Base-by-base conservation (phyloP, 2,329 filamentous ascomycete genomes). In the Fusarium sp. region DNA sequence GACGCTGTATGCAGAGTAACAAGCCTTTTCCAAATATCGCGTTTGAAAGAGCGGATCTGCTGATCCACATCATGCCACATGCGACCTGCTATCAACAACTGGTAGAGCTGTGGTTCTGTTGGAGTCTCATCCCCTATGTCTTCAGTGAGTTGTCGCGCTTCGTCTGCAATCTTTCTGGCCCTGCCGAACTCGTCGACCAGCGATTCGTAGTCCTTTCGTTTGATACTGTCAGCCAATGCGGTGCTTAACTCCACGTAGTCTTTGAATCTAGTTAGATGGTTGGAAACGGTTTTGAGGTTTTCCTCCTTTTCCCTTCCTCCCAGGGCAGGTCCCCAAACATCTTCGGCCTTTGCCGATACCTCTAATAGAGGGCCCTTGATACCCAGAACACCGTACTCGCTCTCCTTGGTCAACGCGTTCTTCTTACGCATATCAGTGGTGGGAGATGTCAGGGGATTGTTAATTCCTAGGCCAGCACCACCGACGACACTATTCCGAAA, bases 51-150 rank as follows among this genome's bases (percentile, higher is more conserved):
- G 67, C 94, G 89, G 20, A 97, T 89, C 73, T 97, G 95, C 46
- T 92, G 88, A 65, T 96, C 91, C 11, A 97, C 92, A 77, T 97
- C 94, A 67, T 92, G 87, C 96, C 96, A 99, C 91, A 99, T 96
- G 50, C 94, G 89, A 8, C 92, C 94, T 9, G 94, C 94, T 46
- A 97, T 86, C 45, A 99, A 83, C 62, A 99, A 90, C 63, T 94
- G 91, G 76, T 97, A 93, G 14, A 96, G 87, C 74, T 98, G 90
- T 20, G 88, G 83, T 73, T 98, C 94, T 14, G 87, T 89, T 10
- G 95, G 86, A 11, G 87, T 82, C 43, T 83, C 81, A 40, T 83
- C 82, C 39, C 83, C 81, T 4, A 86, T 73, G 37, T 81, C 79
- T 54, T 88, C 86, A 4, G 90, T 89, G 40, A 97, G 83, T 55